Evolutionary conservation across 345 rosid genomes (phyloP), one percentile per base, ranked within the genome.

Genomic region (Microcos paniculata): DNA sequence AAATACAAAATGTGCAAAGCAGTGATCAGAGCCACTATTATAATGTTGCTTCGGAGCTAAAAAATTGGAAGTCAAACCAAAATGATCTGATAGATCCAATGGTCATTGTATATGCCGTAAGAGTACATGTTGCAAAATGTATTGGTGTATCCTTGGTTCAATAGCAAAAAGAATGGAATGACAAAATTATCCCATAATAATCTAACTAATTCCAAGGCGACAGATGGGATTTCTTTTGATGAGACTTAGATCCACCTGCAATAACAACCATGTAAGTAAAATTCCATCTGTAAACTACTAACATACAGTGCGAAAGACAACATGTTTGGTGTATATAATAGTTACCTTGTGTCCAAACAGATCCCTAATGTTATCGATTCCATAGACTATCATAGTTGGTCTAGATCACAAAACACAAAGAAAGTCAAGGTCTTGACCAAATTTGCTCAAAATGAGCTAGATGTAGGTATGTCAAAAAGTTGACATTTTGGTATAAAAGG

Each of bases 281-380:
- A 16, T n/a, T 62, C 42, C 43, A 52, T 73, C 42, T 5, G 15
- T 49, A 40, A 63, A 64, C 35, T 33, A 18, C 18, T 26, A 46
- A 35, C 4, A 10, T 28, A n/a, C 2, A 80, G 55, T 42, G 55
- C 30, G 68, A 18, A 64, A 53, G 72, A 18, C 14, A 46, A 58
- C 66, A 35, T 0, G 1, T 18, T 35, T 1, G 53, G 63, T 31
- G 49, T 43, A 46, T 62, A 19, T 77, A 28, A 55, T n/a, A 13
- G 70, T n/a, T 86, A 95, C 99, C 97, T 89, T 93, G 89, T 93
- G 97, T 28, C 98, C 98, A 56, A 93, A 96, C 63, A 96, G 96
- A 83, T 96, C 99, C 8, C 99, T 85, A 74, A 93, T 93, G 84
- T 93, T 96, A 76, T 86, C 88, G 46, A 89, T 80, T 40, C 88